phyloP scores from a whole-genome alignment of 2,329 filamentous ascomycete genomes.

The Trichoderma atroviride region DNA sequence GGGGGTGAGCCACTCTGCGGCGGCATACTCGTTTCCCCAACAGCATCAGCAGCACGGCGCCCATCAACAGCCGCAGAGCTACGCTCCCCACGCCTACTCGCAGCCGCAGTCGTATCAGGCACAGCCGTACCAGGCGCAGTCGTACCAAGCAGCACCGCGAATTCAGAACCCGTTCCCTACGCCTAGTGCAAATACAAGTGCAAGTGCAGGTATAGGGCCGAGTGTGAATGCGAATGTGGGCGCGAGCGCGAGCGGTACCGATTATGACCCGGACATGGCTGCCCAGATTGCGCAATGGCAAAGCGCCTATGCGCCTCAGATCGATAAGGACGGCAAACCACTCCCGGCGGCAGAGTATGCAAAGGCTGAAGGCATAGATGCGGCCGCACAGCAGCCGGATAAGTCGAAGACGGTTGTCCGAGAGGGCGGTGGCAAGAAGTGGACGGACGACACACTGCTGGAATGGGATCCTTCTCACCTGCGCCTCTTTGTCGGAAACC shows the following conservation, averaged over 20 bases:
- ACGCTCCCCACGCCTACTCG: slow-evolving; percentile 27
- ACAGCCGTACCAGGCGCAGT: slow-evolving; percentile 37
- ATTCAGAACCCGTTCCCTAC: slow-evolving; percentile 81
- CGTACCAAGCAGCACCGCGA: slow-evolving; percentile 61
- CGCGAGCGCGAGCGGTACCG: slow-evolving; percentile 35
- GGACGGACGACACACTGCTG: slow-evolving; percentile 84
- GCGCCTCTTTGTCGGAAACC: slow-evolving; percentile 92
- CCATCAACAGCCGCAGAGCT: slow-evolving; percentile 36
- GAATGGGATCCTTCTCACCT: slow-evolving; percentile 97
- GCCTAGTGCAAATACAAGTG: slow-evolving; percentile 50
- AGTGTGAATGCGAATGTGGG: neutral
- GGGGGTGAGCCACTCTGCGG: slow-evolving; percentile 35
- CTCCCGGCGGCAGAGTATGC: slow-evolving; percentile 36
- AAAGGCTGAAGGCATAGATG: slow-evolving; percentile 43
- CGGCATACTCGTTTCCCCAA: slow-evolving; percentile 35
- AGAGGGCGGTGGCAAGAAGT: slow-evolving; percentile 86
- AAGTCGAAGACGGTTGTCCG: slow-evolving; percentile 87
- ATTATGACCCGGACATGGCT: slow-evolving; percentile 77
- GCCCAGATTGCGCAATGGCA: slow-evolving; percentile 95
- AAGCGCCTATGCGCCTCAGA: slow-evolving; percentile 75
- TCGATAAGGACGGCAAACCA: slow-evolving; percentile 40
- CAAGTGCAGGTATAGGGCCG: slow-evolving; percentile 31
- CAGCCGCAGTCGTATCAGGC: slow-evolving; percentile 37
- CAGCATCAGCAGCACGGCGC: slow-evolving; percentile 34
- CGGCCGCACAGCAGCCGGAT: slow-evolving; percentile 51